Base-by-base conservation (phyloP, 345 rosid genomes). In the Nephelium lappaceum region DNA sequence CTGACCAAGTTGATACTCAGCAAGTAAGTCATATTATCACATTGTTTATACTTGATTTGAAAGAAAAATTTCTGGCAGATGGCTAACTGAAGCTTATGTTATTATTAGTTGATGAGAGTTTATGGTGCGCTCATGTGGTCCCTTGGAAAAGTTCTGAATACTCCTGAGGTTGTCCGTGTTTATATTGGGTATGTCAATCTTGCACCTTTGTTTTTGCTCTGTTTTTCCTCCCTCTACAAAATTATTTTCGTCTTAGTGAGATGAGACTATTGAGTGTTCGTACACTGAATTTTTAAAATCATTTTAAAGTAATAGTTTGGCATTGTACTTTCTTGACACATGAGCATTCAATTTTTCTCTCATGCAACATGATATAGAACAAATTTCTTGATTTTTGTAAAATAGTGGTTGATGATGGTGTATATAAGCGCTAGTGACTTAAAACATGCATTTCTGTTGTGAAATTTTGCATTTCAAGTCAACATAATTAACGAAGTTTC, bases 71-170 rank as follows among this genome's bases (percentile, higher is more conserved):
- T 66, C n/a, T 76, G 51, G 71, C 24, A 10, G 74, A 21, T 74
- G 57, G 71, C 49, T 71, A 10, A 11, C 4, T 43, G 24, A 53
- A 73, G 14, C 16, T 67, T 31, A n/a, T 15, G 47, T 25, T 53
- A 19, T 78, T 60, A 3, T 72, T 82, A 96, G 98, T 84, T 96
- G 31, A 96, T 96, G 99, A 94, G 98, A 80, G 99, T 94, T 12
- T 93, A 96, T 80, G 99, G 99, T 78, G 98, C 98, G 69, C 73
- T 96, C 69, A 93, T 96, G 98, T 96, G 98, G 98, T 96, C 99
- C 5, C 97, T 96, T 49, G 97, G 99, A 69, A 96, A 93, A 85
- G 98, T 96, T 67, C 55, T 96, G 68, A 94, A 92, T 75, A 94
- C 98, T 74, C 98, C 98, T 68, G 99, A 94, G 84, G 99, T 94